Evolutionary conservation across 2,329 filamentous ascomycete species (phyloP).

Genomic region (Pezicula carpinea): DNA sequence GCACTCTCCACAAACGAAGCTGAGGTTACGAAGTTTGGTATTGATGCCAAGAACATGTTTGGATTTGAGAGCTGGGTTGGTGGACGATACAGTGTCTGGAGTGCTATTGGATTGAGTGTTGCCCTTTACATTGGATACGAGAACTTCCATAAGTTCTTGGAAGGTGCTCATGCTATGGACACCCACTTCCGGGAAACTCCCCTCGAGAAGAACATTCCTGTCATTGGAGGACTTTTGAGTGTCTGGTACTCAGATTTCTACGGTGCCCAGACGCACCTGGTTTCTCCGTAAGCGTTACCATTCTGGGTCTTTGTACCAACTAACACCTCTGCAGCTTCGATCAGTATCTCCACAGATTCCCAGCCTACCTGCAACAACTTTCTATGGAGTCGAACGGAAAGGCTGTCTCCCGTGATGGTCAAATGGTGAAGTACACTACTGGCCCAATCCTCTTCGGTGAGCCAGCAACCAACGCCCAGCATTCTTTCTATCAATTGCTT

Average conservation of each 20-base stretch:
- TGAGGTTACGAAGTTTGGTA: conserved; percentile 97
- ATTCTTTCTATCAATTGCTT: conserved; percentile 99
- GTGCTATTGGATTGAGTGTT: conserved; percentile 92
- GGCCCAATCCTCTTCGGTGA: conserved; percentile 95
- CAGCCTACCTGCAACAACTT: conserved; percentile 96
- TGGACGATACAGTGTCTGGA: conserved; percentile 98
- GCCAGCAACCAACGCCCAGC: conserved; percentile 97
- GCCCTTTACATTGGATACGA: conserved; percentile 93
- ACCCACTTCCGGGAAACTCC: conserved; percentile 93
- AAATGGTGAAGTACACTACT: conserved; percentile 95
- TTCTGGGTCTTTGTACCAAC: conserved; percentile 5
- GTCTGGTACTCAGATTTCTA: conserved; percentile 99
- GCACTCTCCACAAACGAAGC: conserved; percentile 92
- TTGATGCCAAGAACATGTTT: conserved; percentile 99
- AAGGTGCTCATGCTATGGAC: conserved; percentile 95
- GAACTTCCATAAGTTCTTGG: conserved; percentile 95
- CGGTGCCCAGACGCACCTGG: conserved; percentile 93
- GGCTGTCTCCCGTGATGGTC: conserved; percentile 83
- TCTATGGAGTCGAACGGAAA: conserved; percentile 99
- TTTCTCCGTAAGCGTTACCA: conserved; percentile 69
- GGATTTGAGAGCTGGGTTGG: conserved; percentile 98
- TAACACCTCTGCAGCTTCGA: conserved; percentile 73
- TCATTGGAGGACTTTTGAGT: conserved; percentile 85
- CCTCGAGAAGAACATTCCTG: conserved; percentile 90
- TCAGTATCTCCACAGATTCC: conserved; percentile 98